Evolutionary conservation across 169 alveolate genomes (phyloP).

Genomic region (Plasmodium gallinaceum): DNA sequence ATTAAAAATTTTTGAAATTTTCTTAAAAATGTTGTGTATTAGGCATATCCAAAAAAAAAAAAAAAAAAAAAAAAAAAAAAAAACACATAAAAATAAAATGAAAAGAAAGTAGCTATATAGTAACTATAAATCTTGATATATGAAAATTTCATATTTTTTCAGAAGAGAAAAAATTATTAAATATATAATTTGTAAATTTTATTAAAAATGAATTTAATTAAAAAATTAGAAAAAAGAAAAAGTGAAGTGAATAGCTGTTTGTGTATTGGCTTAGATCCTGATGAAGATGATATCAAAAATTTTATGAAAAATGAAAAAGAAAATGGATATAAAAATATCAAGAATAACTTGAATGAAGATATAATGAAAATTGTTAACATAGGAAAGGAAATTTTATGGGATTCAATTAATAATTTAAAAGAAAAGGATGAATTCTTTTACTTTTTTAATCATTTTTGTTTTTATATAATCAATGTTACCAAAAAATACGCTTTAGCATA

Average conservation of each 20-base stretch:
- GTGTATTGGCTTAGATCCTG: constrained; percentile 87
- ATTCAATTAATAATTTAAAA: neutral
- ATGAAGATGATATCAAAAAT: constrained; percentile 79
- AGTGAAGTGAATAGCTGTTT: constrained; percentile 71
- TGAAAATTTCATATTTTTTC: too few species aligned
- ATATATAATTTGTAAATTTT: too few species aligned
- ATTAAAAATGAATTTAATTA: constrained; percentile 35
- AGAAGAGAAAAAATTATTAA: too few species aligned
- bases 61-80: too few species aligned
- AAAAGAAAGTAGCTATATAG: too few species aligned
- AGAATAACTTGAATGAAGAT: constrained; percentile 19
- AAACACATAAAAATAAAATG: too few species aligned
- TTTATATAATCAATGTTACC: constrained; percentile 80
- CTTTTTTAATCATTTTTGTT: constrained; percentile 80
- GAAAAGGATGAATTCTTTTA: constrained; percentile 60
- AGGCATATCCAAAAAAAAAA: too few species aligned
- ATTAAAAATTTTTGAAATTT: too few species aligned
- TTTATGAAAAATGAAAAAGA: constrained; percentile 79
- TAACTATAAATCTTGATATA: too few species aligned
- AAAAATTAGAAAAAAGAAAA: constrained; percentile 61
- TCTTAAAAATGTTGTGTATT: too few species aligned
- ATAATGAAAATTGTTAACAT: constrained; percentile 68
- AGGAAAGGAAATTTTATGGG: constrained; percentile 21
- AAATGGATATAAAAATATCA: constrained; percentile 67
- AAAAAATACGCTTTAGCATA: constrained; percentile 79